phyloP scores from a whole-genome alignment of 768 basidiomycete genomes.

The Mycena venus region DNA sequence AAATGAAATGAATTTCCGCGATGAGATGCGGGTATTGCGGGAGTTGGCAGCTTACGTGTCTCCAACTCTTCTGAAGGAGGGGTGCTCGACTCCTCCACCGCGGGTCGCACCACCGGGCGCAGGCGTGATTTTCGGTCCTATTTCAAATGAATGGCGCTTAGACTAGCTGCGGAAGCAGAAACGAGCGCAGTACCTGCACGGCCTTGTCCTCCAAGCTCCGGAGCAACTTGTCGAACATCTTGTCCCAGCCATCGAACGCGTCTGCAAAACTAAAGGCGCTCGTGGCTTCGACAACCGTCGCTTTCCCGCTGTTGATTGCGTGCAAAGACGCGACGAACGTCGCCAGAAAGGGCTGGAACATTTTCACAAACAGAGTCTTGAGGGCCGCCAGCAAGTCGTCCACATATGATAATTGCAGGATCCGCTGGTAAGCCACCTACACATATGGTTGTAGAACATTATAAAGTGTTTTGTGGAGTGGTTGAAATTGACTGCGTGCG shows the following conservation, averaged over 20 bases:
- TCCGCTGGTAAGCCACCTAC: slow-evolving; percentile 96
- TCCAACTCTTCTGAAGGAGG: slow-evolving; percentile 74
- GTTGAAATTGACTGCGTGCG: background rate
- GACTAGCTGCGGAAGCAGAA: background rate
- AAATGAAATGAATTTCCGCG: background rate
- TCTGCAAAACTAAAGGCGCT: slow-evolving; percentile 76
- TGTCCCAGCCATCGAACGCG: slow-evolving; percentile 86
- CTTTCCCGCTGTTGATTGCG: slow-evolving; percentile 64
- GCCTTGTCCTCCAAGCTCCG: slow-evolving; percentile 82
- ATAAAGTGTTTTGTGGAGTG: background rate
- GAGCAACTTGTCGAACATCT: slow-evolving; percentile 81
- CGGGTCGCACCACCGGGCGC: slow-evolving; percentile 54
- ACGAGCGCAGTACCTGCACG: slow-evolving; percentile 62
- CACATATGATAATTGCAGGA: slow-evolving; percentile 94
- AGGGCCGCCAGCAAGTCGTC: slow-evolving; percentile 87
- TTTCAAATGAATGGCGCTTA: background rate
- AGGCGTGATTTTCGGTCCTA: slow-evolving; percentile 83
- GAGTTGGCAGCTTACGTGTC: slow-evolving; percentile 58
- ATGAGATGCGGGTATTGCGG: background rate
- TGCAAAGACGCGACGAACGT: slow-evolving; percentile 89
- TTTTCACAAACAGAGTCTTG: slow-evolving; percentile 87
- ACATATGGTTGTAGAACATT: slow-evolving; percentile 10
- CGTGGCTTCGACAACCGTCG: slow-evolving; percentile 51
- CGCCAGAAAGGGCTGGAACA: slow-evolving; percentile 87
- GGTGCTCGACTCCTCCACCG: slow-evolving; percentile 54